phyloP scores from a whole-genome alignment of 164 flowering plant species.

The Kalanchoe fedtschenkoi region DNA sequence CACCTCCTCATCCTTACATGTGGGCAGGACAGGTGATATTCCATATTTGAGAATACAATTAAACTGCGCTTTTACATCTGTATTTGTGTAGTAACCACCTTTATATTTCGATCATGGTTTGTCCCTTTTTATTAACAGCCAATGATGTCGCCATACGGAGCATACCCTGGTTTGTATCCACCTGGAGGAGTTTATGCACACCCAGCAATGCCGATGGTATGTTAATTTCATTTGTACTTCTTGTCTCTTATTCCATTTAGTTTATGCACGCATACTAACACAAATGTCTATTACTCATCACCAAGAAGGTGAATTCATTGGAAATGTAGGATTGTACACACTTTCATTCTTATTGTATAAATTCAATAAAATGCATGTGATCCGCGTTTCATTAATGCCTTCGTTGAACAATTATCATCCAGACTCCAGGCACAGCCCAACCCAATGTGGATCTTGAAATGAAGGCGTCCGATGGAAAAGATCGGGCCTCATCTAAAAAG shows the following conservation, averaged over 20 bases:
- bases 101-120: not conserved
- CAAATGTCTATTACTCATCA: not conserved
- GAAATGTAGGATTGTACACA: no score
- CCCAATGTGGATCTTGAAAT: conserved; percentile 41
- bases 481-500: conserved; percentile 41
- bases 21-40: conserved; percentile 77
- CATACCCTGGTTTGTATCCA: conserved; percentile 80
- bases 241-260: not conserved
- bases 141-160: conserved; percentile 73
- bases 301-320: not conserved
- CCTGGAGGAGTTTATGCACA: conserved; percentile 75
- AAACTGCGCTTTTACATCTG: not conserved
- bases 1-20: conserved; percentile 70
- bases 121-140: conserved; percentile 46
- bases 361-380: no score
- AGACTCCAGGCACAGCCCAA: conserved; percentile 43
- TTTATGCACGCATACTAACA: not conserved
- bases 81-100: conserved; percentile 1
- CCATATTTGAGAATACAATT: not conserved
- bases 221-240: not conserved
- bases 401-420: conserved; percentile 4
- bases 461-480: conserved; percentile 44
- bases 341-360: no score
- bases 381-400: not conserved
- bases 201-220: conserved; percentile 67